These are phyloP conservation scores for Epichloe festucae DNA, from an alignment of 2,329 filamentous ascomycete species.

Conservation along the genomic window DNA sequence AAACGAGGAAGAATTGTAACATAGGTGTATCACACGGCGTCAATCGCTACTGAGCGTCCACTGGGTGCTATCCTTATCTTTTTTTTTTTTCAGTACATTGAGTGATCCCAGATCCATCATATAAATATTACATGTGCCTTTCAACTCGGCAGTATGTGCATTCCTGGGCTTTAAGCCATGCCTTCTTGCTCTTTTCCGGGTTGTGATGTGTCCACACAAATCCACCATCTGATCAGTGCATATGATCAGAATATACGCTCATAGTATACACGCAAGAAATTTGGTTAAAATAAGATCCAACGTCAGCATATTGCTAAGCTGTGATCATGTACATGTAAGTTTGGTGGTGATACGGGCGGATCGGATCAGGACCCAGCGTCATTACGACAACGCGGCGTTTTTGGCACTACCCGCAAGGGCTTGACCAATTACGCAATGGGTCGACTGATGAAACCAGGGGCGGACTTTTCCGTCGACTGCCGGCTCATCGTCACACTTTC, in stretches of 20 bases:
- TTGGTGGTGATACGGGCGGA: background rate
- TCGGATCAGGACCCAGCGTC: too few relatives aligned
- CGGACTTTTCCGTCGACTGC: conserved; percentile 7
- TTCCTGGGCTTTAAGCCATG: too few relatives aligned
- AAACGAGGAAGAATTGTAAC: conserved; percentile 1
- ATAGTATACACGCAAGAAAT: too few relatives aligned
- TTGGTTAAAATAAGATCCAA: too few relatives aligned
- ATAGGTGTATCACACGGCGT: conserved; percentile 7
- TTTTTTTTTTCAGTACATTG: background rate
- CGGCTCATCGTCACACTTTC: conserved; percentile 1
- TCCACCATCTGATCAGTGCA: too few relatives aligned
- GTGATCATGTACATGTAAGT: background rate
- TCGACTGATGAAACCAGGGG: conserved; percentile 1
- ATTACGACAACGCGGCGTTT: conserved; percentile 1
- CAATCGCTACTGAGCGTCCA: background rate
- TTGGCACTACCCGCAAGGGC: conserved; percentile 2
- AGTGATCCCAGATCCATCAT: background rate
- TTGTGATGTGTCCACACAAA: too few relatives aligned
- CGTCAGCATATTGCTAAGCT: background rate
- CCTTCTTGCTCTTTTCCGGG: background rate
- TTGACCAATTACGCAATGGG: conserved; percentile 5
- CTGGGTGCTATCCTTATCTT: background rate
- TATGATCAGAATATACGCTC: too few relatives aligned
- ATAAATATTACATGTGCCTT: too few relatives aligned
- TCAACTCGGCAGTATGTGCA: too few relatives aligned